A percentile compares a stretch with the other conserved stretches of the same genome.
These are phyloP conservation scores for Kodamaea anthophila DNA, from an alignment of 1,139 yeast genomes.

Conservation along the genomic window DNA sequence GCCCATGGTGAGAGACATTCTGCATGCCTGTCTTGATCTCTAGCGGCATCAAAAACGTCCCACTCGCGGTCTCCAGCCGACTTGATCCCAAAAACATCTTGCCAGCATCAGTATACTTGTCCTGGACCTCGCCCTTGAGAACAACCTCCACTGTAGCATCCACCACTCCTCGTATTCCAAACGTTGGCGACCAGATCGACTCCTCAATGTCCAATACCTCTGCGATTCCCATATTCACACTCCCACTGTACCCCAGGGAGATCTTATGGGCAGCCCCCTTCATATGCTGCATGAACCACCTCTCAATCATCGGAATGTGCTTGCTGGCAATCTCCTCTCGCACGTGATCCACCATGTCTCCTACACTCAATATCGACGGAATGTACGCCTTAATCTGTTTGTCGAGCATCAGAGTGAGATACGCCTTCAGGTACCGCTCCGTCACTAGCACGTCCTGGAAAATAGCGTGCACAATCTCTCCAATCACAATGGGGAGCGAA, in stretches of 20 bases:
- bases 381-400: slow-evolving; percentile 35
- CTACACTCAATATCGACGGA: slow-evolving; percentile 54
- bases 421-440: slow-evolving; percentile 36
- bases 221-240: slow-evolving; percentile 45
- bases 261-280: slow-evolving; percentile 19
- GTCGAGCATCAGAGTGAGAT: slow-evolving; percentile 42
- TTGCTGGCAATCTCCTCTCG: slow-evolving; percentile 34
- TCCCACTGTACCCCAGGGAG: slow-evolving; percentile 32
- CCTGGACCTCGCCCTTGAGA: slow-evolving; percentile 1
- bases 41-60: slow-evolving; percentile 60
- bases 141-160: slow-evolving; percentile 73
- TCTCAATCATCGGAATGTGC: slow-evolving; percentile 52
- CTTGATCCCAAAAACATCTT: slow-evolving; percentile 1
- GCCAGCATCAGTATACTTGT: neutral
- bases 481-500: slow-evolving; percentile 60
- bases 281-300: slow-evolving; percentile 56
- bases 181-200: slow-evolving; percentile 84
- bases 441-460: slow-evolving; percentile 61
- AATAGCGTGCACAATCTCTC: slow-evolving; percentile 72
- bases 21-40: slow-evolving; percentile 85
- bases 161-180: slow-evolving; percentile 85
- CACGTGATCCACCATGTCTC: slow-evolving; percentile 44
- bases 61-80: slow-evolving; percentile 22
- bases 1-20: slow-evolving; percentile 73
- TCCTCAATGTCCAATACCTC: slow-evolving; percentile 83